Conservation (phyloP, 768 basidiomycete genomes). For the Xerocomellus chrysenteron region DNA sequence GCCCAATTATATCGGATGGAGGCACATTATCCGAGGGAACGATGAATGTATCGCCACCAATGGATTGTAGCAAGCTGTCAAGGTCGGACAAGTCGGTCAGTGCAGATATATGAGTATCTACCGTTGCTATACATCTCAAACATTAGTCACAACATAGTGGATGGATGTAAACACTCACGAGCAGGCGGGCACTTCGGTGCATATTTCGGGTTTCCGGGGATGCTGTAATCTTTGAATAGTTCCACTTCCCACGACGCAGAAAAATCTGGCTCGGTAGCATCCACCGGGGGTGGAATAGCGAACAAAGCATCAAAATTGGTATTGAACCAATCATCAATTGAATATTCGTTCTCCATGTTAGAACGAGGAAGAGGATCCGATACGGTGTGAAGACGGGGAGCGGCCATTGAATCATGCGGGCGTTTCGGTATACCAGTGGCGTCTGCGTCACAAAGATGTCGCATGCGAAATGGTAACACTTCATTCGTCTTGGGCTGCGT, state of each 20-base stretch:
- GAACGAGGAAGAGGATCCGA: constrained; percentile 33
- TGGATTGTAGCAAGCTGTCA: constrained; percentile 8
- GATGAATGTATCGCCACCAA: background rate
- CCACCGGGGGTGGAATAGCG: constrained; percentile 26
- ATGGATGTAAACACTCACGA: constrained; percentile 3
- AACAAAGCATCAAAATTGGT: constrained; percentile 26
- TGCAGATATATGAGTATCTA: background rate
- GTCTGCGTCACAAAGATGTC: constrained; percentile 37
- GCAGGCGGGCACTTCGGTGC: background rate
- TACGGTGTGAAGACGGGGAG: constrained; percentile 26
- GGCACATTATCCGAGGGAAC: background rate
- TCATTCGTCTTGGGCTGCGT: background rate
- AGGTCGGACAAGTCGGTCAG: constrained; percentile 1
- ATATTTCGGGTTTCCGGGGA: constrained; percentile 7
- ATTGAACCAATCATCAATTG: constrained; percentile 39
- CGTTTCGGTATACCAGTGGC: constrained; percentile 25
- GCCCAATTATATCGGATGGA: background rate
- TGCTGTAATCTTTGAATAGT: constrained; percentile 31
- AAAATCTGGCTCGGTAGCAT: constrained; percentile 25
- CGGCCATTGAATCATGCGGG: constrained; percentile 14
- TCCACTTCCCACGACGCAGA: constrained; percentile 33
- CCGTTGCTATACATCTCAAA: background rate
- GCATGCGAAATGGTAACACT: constrained; percentile 28
- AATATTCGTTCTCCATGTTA: constrained; percentile 15
- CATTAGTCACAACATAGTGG: background rate